These are phyloP conservation scores for Chlorella variabilis DNA, from an alignment of 163 green algal genomes.

Conservation along the genomic window DNA sequence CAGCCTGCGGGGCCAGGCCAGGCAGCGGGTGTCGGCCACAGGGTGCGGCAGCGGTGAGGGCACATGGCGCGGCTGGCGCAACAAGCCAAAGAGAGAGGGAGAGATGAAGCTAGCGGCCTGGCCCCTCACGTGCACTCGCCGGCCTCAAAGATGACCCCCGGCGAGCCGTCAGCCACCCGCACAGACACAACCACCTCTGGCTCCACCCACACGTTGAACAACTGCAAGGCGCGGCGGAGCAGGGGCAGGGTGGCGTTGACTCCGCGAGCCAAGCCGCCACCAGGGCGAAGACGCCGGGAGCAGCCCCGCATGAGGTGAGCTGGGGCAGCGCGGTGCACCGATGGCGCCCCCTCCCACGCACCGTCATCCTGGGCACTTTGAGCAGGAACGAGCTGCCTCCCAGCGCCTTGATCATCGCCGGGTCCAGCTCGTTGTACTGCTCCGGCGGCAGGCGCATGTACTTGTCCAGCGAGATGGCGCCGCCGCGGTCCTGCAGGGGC, in stretches of 20 bases:
- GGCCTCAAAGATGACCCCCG: conserved; percentile 49
- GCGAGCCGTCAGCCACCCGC: background rate
- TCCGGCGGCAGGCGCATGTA: conserved; percentile 79
- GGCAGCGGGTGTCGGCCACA: too few species aligned
- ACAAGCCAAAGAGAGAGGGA: too few species aligned
- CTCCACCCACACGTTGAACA: conserved; percentile 71
- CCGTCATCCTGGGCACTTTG: conserved; percentile 67
- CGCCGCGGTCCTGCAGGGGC: conserved; percentile 44
- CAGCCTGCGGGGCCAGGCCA: background rate
- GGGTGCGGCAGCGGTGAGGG: too few species aligned
- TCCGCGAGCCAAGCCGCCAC: too few species aligned
- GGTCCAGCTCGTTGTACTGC: conserved; percentile 77
- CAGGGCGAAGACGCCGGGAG: too few species aligned
- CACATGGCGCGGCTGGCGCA: too few species aligned
- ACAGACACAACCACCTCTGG: conserved; percentile 66
- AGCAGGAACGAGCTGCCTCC: conserved; percentile 69
- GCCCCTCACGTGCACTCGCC: conserved; percentile 58
- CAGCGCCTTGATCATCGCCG: conserved; percentile 70
- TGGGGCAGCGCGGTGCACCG: too few species aligned
- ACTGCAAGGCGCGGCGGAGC: conserved; percentile 32
- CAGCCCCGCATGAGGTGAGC: too few species aligned
- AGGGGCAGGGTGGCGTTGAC: background rate
- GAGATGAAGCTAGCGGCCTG: too few species aligned
- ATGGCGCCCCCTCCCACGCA: too few species aligned
- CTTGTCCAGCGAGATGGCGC: conserved; percentile 47